These are phyloP conservation scores for Scytalidium lignicola DNA, from an alignment of 2,329 filamentous ascomycete genomes.

Conservation along the genomic window DNA sequence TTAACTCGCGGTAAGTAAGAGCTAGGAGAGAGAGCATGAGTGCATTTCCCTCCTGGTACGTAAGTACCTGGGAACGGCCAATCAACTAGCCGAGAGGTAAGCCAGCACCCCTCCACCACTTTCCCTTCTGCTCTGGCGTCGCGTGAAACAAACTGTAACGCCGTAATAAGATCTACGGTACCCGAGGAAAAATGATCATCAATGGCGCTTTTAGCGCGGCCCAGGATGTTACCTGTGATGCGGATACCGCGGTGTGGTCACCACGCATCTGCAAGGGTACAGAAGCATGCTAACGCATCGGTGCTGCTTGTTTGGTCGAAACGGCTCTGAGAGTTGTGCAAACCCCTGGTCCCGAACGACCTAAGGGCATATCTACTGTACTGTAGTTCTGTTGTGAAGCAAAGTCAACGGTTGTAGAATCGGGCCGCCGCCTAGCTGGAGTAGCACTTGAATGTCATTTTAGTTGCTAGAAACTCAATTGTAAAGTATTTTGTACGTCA, in stretches of 20 bases:
- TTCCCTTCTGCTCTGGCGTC: not conserved
- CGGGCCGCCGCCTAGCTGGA: no score
- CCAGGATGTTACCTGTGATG: slow-evolving; percentile 1
- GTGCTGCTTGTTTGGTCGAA: not conserved
- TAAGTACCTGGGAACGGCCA: not conserved
- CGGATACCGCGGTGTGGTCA: not conserved
- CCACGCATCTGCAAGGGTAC: not conserved
- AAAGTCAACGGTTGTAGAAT: no score
- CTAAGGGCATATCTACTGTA: no score
- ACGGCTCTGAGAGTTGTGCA: not conserved
- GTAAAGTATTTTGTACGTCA: no score
- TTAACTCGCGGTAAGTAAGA: no score
- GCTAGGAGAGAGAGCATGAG: no score
- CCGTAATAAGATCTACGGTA: slow-evolving; percentile 22
- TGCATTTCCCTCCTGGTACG: no score
- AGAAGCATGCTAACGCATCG: not conserved
- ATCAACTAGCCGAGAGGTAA: not conserved
- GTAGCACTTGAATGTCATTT: no score
- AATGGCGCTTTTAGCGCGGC: slow-evolving; percentile 21
- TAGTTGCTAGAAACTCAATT: no score
- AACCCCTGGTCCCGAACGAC: not conserved
- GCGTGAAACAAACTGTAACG: not conserved
- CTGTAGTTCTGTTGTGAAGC: no score
- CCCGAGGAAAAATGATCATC: slow-evolving; percentile 23
- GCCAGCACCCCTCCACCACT: not conserved